Conservation (phyloP, 352 stramenopile species). For the Phytopythium ostracodes region DNA sequence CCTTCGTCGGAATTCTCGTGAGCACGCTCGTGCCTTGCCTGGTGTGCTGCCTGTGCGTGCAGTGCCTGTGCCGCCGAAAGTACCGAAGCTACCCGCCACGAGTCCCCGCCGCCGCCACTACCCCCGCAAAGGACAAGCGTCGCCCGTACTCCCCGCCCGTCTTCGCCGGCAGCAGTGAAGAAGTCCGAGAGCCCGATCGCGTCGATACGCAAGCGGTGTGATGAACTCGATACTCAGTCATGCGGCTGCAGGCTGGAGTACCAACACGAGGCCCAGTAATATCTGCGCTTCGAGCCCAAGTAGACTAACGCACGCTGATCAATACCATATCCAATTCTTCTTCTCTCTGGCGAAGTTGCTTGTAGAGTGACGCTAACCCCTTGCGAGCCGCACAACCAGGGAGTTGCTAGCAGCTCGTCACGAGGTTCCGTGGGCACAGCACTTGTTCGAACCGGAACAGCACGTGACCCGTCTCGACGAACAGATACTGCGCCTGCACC, state of each 20-base stretch:
- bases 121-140: background rate
- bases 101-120: background rate
- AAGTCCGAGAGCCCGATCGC: background rate
- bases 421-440: constrained; percentile 24
- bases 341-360: no score
- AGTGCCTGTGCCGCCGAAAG: constrained; percentile 8
- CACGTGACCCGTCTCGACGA: constrained; percentile 33
- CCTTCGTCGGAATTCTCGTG: background rate
- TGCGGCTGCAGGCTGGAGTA: background rate
- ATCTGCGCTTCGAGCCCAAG: background rate
- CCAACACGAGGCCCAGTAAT: background rate
- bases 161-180: background rate
- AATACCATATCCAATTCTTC: no score
- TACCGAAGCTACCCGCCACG: background rate
- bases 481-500: constrained; percentile 30
- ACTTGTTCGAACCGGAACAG: constrained; percentile 44
- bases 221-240: background rate
- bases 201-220: background rate
- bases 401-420: constrained; percentile 20
- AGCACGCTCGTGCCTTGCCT: constrained; percentile 5
- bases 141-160: constrained; percentile 2
- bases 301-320: no score
- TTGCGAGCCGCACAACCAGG: no score
- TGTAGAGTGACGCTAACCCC: background rate
- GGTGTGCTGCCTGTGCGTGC: constrained; percentile 1